A percentile compares a stretch with the other conserved stretches of the same genome.
These are phyloP conservation scores for Fusarium sublunatum DNA, from an alignment of 2,329 filamentous ascomycete species.

Conservation along the genomic window DNA sequence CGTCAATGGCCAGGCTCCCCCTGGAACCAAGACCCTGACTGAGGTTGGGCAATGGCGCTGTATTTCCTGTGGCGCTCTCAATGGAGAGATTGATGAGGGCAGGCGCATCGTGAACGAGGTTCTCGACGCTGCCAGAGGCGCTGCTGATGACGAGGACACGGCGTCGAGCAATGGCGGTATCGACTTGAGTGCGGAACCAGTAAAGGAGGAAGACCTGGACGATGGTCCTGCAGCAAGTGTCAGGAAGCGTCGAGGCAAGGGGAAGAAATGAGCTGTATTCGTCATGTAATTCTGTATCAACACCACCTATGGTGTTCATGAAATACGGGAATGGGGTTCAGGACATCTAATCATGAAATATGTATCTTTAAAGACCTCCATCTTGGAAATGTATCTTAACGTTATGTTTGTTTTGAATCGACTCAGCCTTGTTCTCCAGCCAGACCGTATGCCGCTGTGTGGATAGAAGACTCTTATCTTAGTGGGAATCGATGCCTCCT, in stretches of 20 bases:
- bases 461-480: no score
- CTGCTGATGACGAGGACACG: slow-evolving; percentile 27
- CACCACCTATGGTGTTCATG: slow-evolving; percentile 2
- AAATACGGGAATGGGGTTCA: slow-evolving; percentile 16
- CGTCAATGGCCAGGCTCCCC: slow-evolving; percentile 95
- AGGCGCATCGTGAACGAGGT: slow-evolving; percentile 78
- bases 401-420: background rate
- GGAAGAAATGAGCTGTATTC: slow-evolving; percentile 40
- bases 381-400: background rate
- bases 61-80: slow-evolving; percentile 82
- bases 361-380: background rate
- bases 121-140: slow-evolving; percentile 49
- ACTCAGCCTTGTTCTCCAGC: no score
- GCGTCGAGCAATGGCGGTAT: slow-evolving; percentile 24
- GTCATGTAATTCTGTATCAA: slow-evolving; percentile 25
- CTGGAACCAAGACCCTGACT: slow-evolving; percentile 79
- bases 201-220: slow-evolving; percentile 29
- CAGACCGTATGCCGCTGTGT: no score
- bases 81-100: slow-evolving; percentile 83
- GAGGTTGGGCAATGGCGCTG: slow-evolving; percentile 92
- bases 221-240: slow-evolving; percentile 41
- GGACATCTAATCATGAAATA: slow-evolving; percentile 9
- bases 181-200: slow-evolving; percentile 25
- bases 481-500: no score
- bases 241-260: slow-evolving; percentile 43